Conservation (phyloP, 2,329 filamentous ascomycete genomes). For the Rhinocladiella similis region DNA sequence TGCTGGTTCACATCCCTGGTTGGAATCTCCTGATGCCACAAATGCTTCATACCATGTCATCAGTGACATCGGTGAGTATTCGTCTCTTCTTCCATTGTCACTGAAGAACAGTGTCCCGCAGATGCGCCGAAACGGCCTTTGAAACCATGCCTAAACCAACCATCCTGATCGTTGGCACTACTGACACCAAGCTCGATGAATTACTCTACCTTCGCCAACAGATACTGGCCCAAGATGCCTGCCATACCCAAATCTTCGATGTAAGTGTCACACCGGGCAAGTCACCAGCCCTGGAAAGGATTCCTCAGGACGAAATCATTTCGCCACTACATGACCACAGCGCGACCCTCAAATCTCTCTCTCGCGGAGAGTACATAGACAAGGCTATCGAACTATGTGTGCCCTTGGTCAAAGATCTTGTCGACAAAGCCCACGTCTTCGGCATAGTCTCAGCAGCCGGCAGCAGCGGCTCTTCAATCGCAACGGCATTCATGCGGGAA, state of each 20-base stretch:
- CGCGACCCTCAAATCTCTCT: slow-evolving; percentile 40
- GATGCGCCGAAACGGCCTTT: background rate
- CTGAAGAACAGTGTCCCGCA: background rate
- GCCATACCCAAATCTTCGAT: slow-evolving; percentile 53
- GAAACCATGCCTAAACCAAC: slow-evolving; percentile 34
- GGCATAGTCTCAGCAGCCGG: slow-evolving; percentile 63
- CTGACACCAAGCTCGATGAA: slow-evolving; percentile 65
- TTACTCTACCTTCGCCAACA: slow-evolving; percentile 55
- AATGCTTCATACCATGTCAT: background rate
- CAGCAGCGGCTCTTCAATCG: slow-evolving; percentile 62
- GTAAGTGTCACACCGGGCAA: slow-evolving; percentile 49
- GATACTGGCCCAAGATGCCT: slow-evolving; percentile 38
- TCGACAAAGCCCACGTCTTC: slow-evolving; percentile 45
- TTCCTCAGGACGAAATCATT: slow-evolving; percentile 48
- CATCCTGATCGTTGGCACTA: slow-evolving; percentile 62
- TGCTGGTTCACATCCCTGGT: background rate
- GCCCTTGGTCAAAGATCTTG: slow-evolving; percentile 43
- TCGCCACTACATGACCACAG: slow-evolving; percentile 34
- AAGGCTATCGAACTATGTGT: slow-evolving; percentile 55
- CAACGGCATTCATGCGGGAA: slow-evolving; percentile 60
- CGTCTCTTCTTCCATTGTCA: background rate
- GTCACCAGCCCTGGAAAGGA: slow-evolving; percentile 28
- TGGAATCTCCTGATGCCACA: background rate
- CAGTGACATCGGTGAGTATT: background rate
- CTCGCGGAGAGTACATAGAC: slow-evolving; percentile 58